These are phyloP conservation scores for Talinum fruticosum DNA, from an alignment of 148 eudicot species.

Conservation along the genomic window DNA sequence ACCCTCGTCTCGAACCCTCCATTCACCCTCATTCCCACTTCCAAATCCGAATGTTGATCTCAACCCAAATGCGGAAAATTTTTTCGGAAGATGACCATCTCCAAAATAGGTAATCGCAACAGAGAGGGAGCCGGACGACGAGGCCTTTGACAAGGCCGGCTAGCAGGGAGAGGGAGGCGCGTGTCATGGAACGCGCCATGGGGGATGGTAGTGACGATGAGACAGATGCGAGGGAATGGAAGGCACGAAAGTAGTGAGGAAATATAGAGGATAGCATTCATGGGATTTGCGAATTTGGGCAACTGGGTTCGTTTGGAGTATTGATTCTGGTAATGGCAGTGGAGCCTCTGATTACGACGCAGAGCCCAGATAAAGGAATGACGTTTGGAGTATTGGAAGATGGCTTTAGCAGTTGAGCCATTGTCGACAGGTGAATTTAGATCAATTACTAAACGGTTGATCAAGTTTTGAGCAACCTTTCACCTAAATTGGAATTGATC, in stretches of 20 bases:
- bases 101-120: conserved; percentile 19
- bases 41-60: conserved; percentile 11
- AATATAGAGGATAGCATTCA: conserved; percentile 39
- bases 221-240: not conserved
- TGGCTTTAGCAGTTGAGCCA: too few species aligned
- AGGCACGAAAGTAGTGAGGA: conserved; percentile 26
- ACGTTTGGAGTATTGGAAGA: too few species aligned
- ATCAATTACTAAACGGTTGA: too few species aligned
- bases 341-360: not conserved
- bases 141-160: conserved; percentile 17
- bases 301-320: not conserved
- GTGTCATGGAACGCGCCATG: conserved; percentile 58
- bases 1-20: conserved; percentile 25
- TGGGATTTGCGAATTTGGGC: not conserved
- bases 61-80: conserved; percentile 31
- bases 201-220: not conserved
- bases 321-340: not conserved
- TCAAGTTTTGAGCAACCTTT: too few species aligned
- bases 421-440: too few species aligned
- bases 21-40: conserved; percentile 8
- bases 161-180: conserved; percentile 33
- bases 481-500: too few species aligned
- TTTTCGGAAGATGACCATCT: conserved; percentile 6
- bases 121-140: conserved; percentile 14
- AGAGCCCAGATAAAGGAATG: too few species aligned